Percentiles rank a stretch among this genome's conserved stretches.
Evolutionary conservation across 164 flowering plant species (phyloP).

Genomic region (Sedum album): DNA sequence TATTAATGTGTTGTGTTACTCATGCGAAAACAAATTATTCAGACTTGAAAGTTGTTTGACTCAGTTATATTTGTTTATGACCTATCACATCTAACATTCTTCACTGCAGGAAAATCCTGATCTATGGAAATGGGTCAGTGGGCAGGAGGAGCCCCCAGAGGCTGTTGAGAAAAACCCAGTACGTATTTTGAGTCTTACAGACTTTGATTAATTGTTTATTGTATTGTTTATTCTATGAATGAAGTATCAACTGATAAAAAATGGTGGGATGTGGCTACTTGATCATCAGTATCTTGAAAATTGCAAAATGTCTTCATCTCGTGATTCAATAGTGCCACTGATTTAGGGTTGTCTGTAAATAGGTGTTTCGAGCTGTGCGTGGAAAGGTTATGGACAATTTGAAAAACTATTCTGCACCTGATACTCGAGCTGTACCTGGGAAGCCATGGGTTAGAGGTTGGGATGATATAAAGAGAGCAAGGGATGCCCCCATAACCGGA

Average conservation of each 20-base stretch:
- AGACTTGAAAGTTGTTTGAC: too few species aligned
- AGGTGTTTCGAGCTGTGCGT: conserved; percentile 71
- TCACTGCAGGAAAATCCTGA: conserved; percentile 85
- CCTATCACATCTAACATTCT: neutral
- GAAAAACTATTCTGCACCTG: conserved; percentile 60
- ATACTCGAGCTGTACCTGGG: conserved; percentile 77
- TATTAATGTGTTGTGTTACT: neutral
- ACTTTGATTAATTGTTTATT: neutral
- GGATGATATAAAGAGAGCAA: conserved; percentile 84
- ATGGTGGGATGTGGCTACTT: neutral
- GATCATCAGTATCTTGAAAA: neutral
- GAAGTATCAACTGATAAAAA: neutral
- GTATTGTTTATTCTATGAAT: neutral
- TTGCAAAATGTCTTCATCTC: neutral
- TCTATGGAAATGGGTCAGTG: conserved; percentile 84
- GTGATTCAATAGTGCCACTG: too few species aligned
- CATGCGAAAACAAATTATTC: too few species aligned
- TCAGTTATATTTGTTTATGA: neutral
- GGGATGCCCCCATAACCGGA: conserved; percentile 43
- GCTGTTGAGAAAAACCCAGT: conserved; percentile 64
- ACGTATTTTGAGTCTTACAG: conserved; percentile 13
- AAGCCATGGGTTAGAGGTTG: conserved; percentile 96
- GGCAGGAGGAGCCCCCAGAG: conserved; percentile 89
- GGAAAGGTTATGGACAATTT: conserved; percentile 63
- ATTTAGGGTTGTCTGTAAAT: neutral